phyloP scores from a whole-genome alignment of 805 yeast genomes.

The Suhomyces prunicola region DNA sequence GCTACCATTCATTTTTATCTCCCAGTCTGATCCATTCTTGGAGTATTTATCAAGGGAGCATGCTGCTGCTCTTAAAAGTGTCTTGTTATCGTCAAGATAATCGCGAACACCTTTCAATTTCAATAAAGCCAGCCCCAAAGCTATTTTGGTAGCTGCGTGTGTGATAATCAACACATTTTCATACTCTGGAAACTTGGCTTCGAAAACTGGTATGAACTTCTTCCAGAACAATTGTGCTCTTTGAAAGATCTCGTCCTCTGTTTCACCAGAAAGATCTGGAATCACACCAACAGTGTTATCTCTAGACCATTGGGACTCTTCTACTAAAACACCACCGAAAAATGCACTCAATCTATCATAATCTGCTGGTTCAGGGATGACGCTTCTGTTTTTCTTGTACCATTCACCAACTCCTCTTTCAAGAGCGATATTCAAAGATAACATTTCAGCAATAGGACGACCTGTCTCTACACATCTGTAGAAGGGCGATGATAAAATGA shows the following conservation, averaged over 20 bases:
- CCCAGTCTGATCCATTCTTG: conserved; percentile 47
- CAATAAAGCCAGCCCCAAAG: conserved; percentile 74
- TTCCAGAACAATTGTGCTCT: conserved; percentile 58
- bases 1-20: conserved; percentile 63
- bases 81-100: conserved; percentile 40
- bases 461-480: conserved; percentile 86
- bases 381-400: conserved; percentile 68
- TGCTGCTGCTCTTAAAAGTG: conserved; percentile 65
- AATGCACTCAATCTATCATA: conserved; percentile 45
- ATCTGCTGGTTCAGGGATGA: conserved; percentile 69
- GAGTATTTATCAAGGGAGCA: conserved; percentile 74
- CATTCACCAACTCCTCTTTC: conserved; percentile 93
- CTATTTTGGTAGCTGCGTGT: conserved; percentile 92
- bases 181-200: conserved; percentile 54
- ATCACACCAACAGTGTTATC: conserved; percentile 54
- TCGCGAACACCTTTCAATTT: conserved; percentile 52
- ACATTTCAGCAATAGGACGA: conserved; percentile 58
- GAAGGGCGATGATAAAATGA: conserved; percentile 79
- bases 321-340: conserved; percentile 43
- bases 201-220: conserved; percentile 56
- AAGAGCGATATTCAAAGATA: conserved; percentile 57
- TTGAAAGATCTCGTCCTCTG: conserved; percentile 61
- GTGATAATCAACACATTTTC: conserved; percentile 70
- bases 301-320: conserved; percentile 33
- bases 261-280: conserved; percentile 73